A percentile compares a stretch with the other conserved stretches of the same genome.
Conservation (phyloP, 257 asterid genomes). For the Fraxinus anomala region DNA sequence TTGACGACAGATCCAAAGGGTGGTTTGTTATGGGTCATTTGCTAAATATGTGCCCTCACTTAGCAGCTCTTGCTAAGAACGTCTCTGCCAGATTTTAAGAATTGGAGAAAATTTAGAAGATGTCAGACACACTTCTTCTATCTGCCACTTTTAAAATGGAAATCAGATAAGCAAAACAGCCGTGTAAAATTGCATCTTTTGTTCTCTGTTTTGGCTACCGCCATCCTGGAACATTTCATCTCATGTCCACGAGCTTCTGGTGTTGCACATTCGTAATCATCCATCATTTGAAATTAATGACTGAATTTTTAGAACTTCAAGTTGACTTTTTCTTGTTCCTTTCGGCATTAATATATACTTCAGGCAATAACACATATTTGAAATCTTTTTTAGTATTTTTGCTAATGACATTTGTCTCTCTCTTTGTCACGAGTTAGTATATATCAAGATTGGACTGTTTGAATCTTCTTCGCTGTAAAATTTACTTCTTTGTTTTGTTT, state of each 20-base stretch:
- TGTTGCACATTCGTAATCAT: not conserved
- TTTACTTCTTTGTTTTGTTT: not conserved
- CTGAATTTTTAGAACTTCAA: not conserved
- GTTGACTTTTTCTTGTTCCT: not conserved
- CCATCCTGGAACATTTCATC: not conserved
- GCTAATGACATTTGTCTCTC: not conserved
- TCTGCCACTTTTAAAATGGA: not conserved
- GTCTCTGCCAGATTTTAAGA: not conserved
- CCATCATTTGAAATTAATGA: not conserved
- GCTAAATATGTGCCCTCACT: not conserved
- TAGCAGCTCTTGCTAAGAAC: constrained; percentile 13
- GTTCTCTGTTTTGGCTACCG: not conserved
- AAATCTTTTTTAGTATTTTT: not conserved
- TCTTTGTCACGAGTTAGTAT: not conserved
- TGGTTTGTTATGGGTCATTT: constrained; percentile 16
- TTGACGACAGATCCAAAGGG: not conserved
- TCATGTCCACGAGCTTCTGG: not conserved
- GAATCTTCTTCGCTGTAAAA: not conserved
- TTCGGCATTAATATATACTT: not conserved
- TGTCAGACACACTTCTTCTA: not conserved
- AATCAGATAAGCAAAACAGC: not conserved
- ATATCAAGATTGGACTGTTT: not conserved
- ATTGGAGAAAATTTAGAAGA: not conserved
- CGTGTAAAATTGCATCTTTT: not conserved
- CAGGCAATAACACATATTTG: not conserved